These are phyloP conservation scores for Nakazawaea pomicola DNA, from an alignment of 805 yeast species.

Conservation along the genomic window DNA sequence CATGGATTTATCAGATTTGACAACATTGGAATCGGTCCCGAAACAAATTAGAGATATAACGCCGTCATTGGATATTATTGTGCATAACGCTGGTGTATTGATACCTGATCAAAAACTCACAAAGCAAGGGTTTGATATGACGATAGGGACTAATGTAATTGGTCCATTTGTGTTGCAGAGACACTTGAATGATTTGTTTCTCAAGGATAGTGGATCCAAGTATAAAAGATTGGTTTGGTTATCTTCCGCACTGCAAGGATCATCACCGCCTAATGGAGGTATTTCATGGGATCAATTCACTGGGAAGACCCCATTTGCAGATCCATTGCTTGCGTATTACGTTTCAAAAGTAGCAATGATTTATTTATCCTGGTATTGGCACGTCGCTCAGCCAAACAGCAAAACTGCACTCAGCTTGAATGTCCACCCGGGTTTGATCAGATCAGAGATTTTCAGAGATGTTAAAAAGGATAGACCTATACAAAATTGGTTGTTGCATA, in stretches of 20 bases:
- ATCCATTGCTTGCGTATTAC: slow-evolving; percentile 24
- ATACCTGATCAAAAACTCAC: slow-evolving; percentile 31
- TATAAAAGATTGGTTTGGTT: slow-evolving; percentile 39
- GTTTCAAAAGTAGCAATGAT: slow-evolving; percentile 39
- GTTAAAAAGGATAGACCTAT: slow-evolving; percentile 22
- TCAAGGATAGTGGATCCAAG: slow-evolving; percentile 20
- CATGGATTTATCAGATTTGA: slow-evolving; percentile 37
- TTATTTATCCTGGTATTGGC: slow-evolving; percentile 32
- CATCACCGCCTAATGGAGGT: slow-evolving; percentile 20
- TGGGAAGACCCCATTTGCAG: not conserved
- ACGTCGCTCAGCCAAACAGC: slow-evolving; percentile 21
- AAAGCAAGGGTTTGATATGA: slow-evolving; percentile 40
- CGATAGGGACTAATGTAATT: slow-evolving; percentile 42
- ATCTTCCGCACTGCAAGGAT: slow-evolving; percentile 32
- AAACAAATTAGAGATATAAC: slow-evolving; percentile 22
- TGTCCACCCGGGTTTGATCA: slow-evolving; percentile 37
- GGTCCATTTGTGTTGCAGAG: slow-evolving; percentile 41
- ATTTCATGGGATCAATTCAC: slow-evolving; percentile 7
- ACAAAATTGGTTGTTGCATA: not conserved
- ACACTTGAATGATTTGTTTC: slow-evolving; percentile 31
- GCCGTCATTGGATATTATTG: slow-evolving; percentile 27
- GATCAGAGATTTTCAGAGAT: slow-evolving; percentile 21
- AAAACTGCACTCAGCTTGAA: slow-evolving; percentile 25
- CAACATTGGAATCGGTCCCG: slow-evolving; percentile 34
- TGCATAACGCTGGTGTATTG: slow-evolving; percentile 44